Evolutionary conservation across 441 rosid species (phyloP), one percentile per base, ranked within the genome.

Genomic region (Adansonia gregorii): DNA sequence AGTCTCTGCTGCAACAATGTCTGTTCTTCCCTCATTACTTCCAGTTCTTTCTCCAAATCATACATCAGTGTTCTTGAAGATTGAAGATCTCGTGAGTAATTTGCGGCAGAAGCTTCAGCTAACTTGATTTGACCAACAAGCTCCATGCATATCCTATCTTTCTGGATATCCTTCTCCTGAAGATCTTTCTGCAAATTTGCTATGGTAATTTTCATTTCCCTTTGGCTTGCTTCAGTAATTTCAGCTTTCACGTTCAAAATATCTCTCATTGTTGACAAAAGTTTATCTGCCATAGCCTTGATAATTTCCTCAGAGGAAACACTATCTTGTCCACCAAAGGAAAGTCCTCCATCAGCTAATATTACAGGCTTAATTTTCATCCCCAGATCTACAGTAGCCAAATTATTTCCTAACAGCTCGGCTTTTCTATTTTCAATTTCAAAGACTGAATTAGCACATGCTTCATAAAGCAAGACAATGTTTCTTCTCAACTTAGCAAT

Each of bases 111-210:
- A 69, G 95, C 91, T 89, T 97, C 94, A 81, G 99, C 99, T 88
- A 86, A 88, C 89, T 92, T 97, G 82, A 95, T 92, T 93, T 97
- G 99, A 89, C 81, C 82, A 39, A 91, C 97, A 35, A 97, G 93
- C 77, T 97, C 99, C 87, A 81, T 81, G 89, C 94, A 94, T 78
- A 91, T 90, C 85, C 88, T 86, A 76, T 97, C 98, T 76, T 85
- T 90, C 80, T 93, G 96, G 76, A 94, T 81, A 77, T 95, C 96
- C 83, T 97, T 97, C 89, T 97, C 99, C 81, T 91, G 97, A 43
- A 97, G 90, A 88, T 92, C 98, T 84, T 87, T 91, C 88, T 88
- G 97, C 90, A 94, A 89, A 87, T 88, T 90, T 79, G 88, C 85
- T 56, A 91, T 89, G 67, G 84, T 89, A 8, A 75, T 68, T 85